Evolutionary conservation across 2,329 filamentous ascomycete species (phyloP).

Genomic region (Teratosphaeria pseudoeucalypti): DNA sequence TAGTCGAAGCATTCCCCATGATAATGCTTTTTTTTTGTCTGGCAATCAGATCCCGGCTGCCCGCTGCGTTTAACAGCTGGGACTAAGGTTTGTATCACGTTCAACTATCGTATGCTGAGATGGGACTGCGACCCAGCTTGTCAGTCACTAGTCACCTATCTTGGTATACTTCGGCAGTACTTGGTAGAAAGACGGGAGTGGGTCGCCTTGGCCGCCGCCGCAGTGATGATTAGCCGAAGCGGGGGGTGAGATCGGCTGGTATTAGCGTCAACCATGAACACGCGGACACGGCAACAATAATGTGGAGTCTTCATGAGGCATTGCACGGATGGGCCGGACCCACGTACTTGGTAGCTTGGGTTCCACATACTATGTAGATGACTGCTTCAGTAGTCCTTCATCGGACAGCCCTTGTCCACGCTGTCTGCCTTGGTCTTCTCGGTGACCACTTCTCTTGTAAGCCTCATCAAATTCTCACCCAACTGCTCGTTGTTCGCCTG

Average conservation of each 20-base stretch:
- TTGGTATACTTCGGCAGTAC: too few species aligned
- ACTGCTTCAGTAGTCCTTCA: conserved; percentile 27
- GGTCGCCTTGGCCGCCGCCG: too few species aligned
- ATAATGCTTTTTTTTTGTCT: not conserved
- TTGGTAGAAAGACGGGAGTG: too few species aligned
- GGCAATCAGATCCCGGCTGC: not conserved
- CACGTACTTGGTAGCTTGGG: not conserved
- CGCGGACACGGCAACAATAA: not conserved
- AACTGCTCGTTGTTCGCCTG: conserved; percentile 41
- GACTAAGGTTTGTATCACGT: too few species aligned
- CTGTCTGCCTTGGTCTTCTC: conserved; percentile 40
- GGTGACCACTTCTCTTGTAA: conserved; percentile 47
- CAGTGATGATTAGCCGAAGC: too few species aligned
- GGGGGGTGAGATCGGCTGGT: not conserved
- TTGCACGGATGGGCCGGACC: not conserved
- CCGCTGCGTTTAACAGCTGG: not conserved
- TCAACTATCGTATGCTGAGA: too few species aligned
- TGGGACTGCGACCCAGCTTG: too few species aligned
- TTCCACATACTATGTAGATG: not conserved
- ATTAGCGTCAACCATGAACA: too few species aligned
- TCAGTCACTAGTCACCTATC: too few species aligned
- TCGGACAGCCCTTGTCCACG: conserved; percentile 37
- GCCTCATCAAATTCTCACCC: conserved; percentile 49
- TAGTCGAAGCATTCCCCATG: not conserved
- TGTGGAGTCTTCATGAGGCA: not conserved